Conservation (phyloP, 192 early-diverging fungal species). For the Entomortierella lignicola region DNA sequence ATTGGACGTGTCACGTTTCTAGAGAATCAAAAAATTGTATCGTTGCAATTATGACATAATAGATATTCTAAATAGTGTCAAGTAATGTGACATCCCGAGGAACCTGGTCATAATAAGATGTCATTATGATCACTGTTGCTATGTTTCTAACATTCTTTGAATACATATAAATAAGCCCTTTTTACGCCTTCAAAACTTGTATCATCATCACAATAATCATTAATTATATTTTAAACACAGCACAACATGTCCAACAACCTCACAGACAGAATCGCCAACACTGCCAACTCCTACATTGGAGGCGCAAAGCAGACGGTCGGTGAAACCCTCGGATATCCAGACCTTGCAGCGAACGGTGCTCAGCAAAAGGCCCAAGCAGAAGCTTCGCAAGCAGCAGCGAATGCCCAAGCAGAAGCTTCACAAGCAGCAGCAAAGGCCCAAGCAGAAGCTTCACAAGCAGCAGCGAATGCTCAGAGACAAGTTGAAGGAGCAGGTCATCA, state of each 20-base stretch:
- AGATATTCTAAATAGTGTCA: too few relatives aligned
- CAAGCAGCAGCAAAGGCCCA: constrained; percentile 18
- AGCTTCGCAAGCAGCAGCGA: constrained; percentile 11
- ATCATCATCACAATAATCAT: too few relatives aligned
- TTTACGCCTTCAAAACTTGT: too few relatives aligned
- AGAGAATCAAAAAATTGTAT: too few relatives aligned
- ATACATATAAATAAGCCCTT: too few relatives aligned
- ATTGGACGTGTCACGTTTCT: too few relatives aligned
- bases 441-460: constrained; percentile 22
- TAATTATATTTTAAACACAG: neutral
- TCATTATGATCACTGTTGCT: too few relatives aligned
- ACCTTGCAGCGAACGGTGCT: constrained; percentile 19
- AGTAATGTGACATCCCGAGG: too few relatives aligned
- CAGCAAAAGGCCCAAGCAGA: constrained; percentile 25
- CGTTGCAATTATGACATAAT: too few relatives aligned
- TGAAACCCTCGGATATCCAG: constrained; percentile 15
- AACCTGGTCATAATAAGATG: too few relatives aligned
- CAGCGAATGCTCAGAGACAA: constrained; percentile 26
- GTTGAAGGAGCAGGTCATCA: constrained; percentile 19
- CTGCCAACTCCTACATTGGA: constrained; percentile 27
- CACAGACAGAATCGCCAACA: constrained; percentile 13
- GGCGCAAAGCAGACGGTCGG: constrained; percentile 24
- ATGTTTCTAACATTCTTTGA: too few relatives aligned
- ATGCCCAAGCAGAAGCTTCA: constrained; percentile 23
- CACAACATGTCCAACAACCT: constrained; percentile 20